A percentile compares a stretch with the other conserved stretches of the same genome.
These are phyloP conservation scores for Starmera caribaea DNA, from an alignment of 805 yeast genomes.

Conservation along the genomic window DNA sequence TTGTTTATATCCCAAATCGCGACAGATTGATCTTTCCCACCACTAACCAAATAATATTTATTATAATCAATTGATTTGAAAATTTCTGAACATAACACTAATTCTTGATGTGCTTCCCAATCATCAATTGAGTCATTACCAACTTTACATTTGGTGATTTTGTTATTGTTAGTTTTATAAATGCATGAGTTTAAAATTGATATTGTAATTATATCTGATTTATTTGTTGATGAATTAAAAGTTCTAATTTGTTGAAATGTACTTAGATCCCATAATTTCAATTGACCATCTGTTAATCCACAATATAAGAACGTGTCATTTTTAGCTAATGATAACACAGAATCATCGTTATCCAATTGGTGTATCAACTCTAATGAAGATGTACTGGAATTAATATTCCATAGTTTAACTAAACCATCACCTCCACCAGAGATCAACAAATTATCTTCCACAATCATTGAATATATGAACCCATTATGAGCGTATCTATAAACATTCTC, in stretches of 20 bases:
- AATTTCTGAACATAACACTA: conserved; percentile 47
- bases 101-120: conserved; percentile 47
- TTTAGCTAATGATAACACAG: conserved; percentile 61
- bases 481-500: conserved; percentile 69
- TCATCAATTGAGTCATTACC: conserved; percentile 31
- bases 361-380: conserved; percentile 18
- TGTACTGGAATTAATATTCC: conserved; percentile 36
- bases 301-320: conserved; percentile 68
- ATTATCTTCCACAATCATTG: conserved; percentile 33
- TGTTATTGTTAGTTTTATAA: conserved; percentile 44
- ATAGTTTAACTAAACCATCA: conserved; percentile 77
- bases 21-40: conserved; percentile 61
- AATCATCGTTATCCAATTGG: conserved; percentile 51
- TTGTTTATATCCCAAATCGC: conserved; percentile 57
- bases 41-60: conserved; percentile 45
- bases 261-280: conserved; percentile 82
- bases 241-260: conserved; percentile 60
- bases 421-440: conserved; percentile 72
- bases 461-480: conserved; percentile 83
- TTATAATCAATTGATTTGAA: conserved; percentile 24
- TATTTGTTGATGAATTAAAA: conserved; percentile 26
- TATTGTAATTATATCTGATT: conserved; percentile 48
- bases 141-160: conserved; percentile 43
- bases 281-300: conserved; percentile 65
- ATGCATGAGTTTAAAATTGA: conserved; percentile 47